phyloP scores from a whole-genome alignment of 805 yeast genomes.

The Starmerella bacillaris region DNA sequence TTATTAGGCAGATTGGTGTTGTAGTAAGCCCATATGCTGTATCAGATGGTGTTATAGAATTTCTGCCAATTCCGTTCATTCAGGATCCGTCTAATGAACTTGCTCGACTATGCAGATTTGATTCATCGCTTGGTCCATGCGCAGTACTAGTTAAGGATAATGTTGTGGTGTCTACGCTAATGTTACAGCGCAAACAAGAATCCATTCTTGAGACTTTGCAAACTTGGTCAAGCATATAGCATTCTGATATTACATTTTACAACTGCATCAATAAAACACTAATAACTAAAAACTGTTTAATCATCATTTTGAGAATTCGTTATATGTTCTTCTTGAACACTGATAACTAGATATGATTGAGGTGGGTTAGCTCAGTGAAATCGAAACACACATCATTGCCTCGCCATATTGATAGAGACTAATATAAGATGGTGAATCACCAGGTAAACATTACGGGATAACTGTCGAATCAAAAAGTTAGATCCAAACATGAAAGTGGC shows the following conservation, averaged over 20 bases:
- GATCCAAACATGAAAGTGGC: too few species aligned
- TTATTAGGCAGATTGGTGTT: constrained; percentile 6
- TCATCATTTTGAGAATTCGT: too few species aligned
- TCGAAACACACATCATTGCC: too few species aligned
- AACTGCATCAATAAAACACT: too few species aligned
- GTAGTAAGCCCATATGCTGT: constrained; percentile 7
- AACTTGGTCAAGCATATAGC: constrained; percentile 5
- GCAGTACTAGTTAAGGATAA: constrained; percentile 19
- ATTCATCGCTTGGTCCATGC: constrained; percentile 23
- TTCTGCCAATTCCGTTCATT: constrained; percentile 12
- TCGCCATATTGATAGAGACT: too few species aligned
- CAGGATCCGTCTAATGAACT: constrained; percentile 18
- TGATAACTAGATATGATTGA: too few species aligned
- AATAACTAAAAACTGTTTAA: too few species aligned
- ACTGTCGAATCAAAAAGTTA: too few species aligned
- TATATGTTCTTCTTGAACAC: too few species aligned
- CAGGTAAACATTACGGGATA: too few species aligned
- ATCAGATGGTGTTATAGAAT: not conserved
- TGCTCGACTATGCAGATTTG: constrained; percentile 19
- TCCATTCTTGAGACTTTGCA: constrained; percentile 3
- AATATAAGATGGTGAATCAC: too few species aligned
- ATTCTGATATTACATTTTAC: not conserved
- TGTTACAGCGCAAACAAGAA: constrained; percentile 12
- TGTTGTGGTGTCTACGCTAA: constrained; percentile 15
- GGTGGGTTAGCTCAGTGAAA: too few species aligned